Conservation (phyloP, 805 yeast species). For the Candida sakaeoensis region DNA sequence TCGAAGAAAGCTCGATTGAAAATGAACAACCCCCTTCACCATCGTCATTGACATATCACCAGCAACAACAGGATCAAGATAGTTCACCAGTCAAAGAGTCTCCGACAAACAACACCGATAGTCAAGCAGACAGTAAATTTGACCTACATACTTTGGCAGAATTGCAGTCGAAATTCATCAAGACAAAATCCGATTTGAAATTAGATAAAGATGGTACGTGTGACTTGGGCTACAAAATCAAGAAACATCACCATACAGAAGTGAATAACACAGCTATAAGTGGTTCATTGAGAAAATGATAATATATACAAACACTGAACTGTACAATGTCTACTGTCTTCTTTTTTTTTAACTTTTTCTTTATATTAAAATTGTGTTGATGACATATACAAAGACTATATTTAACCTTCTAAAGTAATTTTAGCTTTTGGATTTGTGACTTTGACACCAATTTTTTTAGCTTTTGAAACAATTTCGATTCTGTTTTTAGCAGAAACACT, state of each 20-base stretch:
- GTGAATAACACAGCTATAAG: constrained; percentile 24
- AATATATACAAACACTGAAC: background rate
- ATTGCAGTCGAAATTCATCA: constrained; percentile 5
- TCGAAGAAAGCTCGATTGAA: constrained; percentile 9
- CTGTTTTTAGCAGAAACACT: constrained; percentile 98
- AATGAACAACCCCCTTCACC: constrained; percentile 6
- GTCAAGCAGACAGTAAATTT: constrained; percentile 2
- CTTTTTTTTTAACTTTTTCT: background rate
- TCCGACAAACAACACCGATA: background rate
- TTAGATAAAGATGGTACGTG: constrained; percentile 31
- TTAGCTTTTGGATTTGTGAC: constrained; percentile 99
- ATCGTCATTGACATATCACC: constrained; percentile 8
- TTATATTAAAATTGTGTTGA: background rate
- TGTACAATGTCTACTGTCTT: background rate
- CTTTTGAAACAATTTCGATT: constrained; percentile 92
- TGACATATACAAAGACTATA: constrained; percentile 10
- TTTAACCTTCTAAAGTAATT: constrained; percentile 94
- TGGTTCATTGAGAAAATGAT: constrained; percentile 4
- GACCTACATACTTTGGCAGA: constrained; percentile 7
- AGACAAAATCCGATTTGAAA: constrained; percentile 13
- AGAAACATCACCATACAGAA: constrained; percentile 41
- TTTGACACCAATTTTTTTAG: constrained; percentile 97
- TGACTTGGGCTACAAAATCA: constrained; percentile 40
- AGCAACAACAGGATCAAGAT: background rate
- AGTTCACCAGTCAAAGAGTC: background rate